Base-by-base conservation (phyloP, 805 yeast species). In the Kodamaea nitidulidarum region DNA sequence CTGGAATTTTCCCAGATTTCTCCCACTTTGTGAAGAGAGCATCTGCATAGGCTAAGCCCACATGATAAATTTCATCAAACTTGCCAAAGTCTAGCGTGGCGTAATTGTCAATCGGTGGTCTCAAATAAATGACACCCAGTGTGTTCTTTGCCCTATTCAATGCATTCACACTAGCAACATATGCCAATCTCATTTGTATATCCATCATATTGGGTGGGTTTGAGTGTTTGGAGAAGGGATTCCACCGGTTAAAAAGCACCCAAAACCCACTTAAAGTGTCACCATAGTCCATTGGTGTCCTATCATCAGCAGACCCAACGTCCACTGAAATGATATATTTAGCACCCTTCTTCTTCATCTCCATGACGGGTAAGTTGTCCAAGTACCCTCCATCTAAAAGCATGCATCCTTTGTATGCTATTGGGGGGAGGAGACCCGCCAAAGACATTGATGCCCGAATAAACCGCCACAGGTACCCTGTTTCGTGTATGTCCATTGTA, bases 401-500 rank as follows among this genome's bases (percentile, higher is more conserved):
- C 98, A 91, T 91, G 28, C 84, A 78, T 0, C 98, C 98, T 39
- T 86, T 80, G 52, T 80, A 93, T 3, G 93, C 82, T 16, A 93
- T 68, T 1, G 91, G 91, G 3, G 98, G 98, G 16, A 91, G 65
- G 27, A 93, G 67, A 0, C 98, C 97, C 1, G 98, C 98, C 36
- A 91, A 69, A 0, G 96, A 84, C 98, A 91, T 91, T 0, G 96
- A 87, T 0, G 98, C 98, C 36, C 98, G 70, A 33, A 91, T 84
- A 50, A 84, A 93, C 46, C 97, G 69, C 98, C 98, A 91, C 9
- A 95, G 90, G 54, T 86, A 87, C 2, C 98, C 98, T 26, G 82
- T 74, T 4, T 87, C 78, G 55, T 91, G 98, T 18, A 91, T 78
- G 50, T 93, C 98, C 95, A 91, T 93, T 15, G 88, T 78, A 0